Conservation (phyloP, 768 basidiomycete species). For the Dioszegia aurantiaca region DNA sequence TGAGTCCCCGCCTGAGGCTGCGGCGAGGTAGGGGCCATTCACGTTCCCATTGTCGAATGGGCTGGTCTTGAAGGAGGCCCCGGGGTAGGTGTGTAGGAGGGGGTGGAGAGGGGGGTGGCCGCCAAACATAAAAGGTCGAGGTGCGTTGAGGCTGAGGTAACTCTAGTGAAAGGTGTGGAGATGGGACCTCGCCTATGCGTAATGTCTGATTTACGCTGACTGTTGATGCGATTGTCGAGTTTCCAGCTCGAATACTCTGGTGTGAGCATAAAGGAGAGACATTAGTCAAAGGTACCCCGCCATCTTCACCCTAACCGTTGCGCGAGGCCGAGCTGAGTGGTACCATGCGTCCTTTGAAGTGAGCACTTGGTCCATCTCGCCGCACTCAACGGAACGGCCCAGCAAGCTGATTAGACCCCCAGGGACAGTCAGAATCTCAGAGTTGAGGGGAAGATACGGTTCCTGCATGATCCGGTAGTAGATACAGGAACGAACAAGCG, state of each 20-base stretch:
- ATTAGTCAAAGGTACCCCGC: not conserved
- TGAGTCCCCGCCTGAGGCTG: conserved; percentile 31
- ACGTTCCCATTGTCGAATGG: conserved; percentile 33
- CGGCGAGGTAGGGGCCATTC: conserved; percentile 41
- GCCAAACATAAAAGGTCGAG: conserved; percentile 5
- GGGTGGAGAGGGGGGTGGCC: conserved; percentile 24
- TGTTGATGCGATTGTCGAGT: not conserved
- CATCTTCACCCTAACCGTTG: not conserved
- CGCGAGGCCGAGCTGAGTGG: no score
- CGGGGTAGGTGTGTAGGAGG: conserved; percentile 39
- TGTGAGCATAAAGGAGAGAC: not conserved
- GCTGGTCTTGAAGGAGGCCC: conserved; percentile 33
- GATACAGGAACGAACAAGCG: no score
- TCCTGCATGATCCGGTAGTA: no score
- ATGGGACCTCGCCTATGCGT: no score
- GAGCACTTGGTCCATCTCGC: no score
- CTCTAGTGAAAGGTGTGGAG: not conserved
- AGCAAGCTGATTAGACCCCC: no score
- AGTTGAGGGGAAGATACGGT: no score
- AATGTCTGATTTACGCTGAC: not conserved
- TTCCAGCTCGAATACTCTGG: not conserved
- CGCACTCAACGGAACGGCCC: no score
- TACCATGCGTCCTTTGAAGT: no score
- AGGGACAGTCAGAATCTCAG: no score
- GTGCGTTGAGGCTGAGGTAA: not conserved